Evolutionary conservation across 495 filamentous ascomycete genomes (phyloP), one percentile per base, ranked within the genome.

Genomic region (Xylaria sp.): DNA sequence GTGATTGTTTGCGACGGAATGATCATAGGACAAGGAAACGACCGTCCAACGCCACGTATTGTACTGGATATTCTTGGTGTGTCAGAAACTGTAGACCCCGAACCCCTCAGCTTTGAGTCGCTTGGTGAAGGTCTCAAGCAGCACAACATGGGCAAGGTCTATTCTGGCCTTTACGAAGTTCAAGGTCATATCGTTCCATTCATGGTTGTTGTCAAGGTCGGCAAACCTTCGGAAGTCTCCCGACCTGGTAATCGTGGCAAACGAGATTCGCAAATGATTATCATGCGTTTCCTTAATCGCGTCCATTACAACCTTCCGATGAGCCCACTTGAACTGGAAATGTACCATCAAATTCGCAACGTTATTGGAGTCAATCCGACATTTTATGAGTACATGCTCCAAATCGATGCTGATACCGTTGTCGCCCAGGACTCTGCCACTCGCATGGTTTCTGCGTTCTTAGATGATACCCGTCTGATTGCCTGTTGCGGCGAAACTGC

Each of bases 141-240:
- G 80, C 97, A 98, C 85, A 99, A 99, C 79, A 98, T 98, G 94
- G 97, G 91, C 76, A 99, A 99, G 79, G 89, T 98, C 61, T 99
- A 98, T 84, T 98, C 95, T 43, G 96, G 96, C 73, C 85, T 99
- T 53, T 99, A 98, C 80, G 96, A 99, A 80, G 94, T 97, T 21
- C 93, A 97, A 76, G 96, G 96, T 73, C 95, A 98, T 78, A 97
- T 99, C 72, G 96, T 99, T 29, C 96, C 96, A 58, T 99, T 97
- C 89, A 77, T 99, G 74, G 97, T 99, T 64, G 87, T 99, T 40
- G 94, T 97, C 81, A 99, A 99, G 83, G 89, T 98, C 75, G 96
- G 96, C 75, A 98, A 98, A 82, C 95, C 95, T 19, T 97, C 94
- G 4, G 96, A 99, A 81, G 94, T 97, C 4, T 95, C 96, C 53